Base-by-base conservation (phyloP, 2,329 filamentous ascomycete species). In the Graphium sp. region DNA sequence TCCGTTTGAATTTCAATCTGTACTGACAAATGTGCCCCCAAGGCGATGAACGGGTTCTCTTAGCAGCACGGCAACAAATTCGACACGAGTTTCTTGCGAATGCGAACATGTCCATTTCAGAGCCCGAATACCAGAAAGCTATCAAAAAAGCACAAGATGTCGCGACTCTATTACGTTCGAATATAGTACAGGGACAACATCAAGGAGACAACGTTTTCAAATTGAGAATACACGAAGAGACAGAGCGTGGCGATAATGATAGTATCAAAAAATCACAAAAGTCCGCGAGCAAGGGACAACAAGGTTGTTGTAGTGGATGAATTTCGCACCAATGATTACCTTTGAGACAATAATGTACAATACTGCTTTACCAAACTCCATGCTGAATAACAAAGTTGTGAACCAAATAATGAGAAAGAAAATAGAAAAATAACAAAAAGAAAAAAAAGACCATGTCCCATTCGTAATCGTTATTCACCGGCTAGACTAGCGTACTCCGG, bases 191-290 rank as follows among this genome's bases (percentile, higher is more conserved):
- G 49, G 89, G 87, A 6, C 56, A 66, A 39, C 54, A 56, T 33
- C 45, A 52, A 32, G 58, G 60, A 32, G 48, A 56, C 2, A 52
- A 67, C 32, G 60, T 48, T 24, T 82, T 74, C 41, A 67, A 78
- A 47, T 56, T 95, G 32, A 67, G 76, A 29, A 94, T 98, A 53
- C 89, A 95, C 49, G 68, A 92, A 35, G 60, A 92, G 38, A 98
- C 78, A 18, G 87, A 98, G 52, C 66, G 82, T 38, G 84, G 89
- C 30, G 80, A 95, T 53, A 98, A 98, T 46, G 84, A 94, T 41
- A 81, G 76, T 19, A 71, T 94, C 43, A 91, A 85, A 11, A 29
- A 22, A 15, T 18, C 34, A n/a, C 30, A 25, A 6, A 24, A n/a
- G n/a, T n/a, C n/a, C n/a, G n/a, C n/a, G n/a, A n/a, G n/a, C n/a